Conservation (phyloP, 176 grass and related monocot genomes). For the Saccharum spontaneum region DNA sequence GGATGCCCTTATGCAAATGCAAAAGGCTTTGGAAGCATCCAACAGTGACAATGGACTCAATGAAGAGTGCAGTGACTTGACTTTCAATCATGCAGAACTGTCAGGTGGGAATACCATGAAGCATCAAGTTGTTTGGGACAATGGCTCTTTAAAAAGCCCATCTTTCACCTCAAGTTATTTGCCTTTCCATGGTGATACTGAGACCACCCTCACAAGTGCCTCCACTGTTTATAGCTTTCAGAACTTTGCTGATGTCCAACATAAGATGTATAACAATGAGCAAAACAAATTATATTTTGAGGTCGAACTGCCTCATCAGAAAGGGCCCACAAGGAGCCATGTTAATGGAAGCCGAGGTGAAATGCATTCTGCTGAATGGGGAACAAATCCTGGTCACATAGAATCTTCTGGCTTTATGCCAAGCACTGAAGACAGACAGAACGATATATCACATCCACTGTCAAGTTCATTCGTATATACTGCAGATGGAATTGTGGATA, state of each 20-base stretch:
- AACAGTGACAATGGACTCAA: slow-evolving; percentile 46
- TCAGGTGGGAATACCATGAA: slow-evolving; percentile 45
- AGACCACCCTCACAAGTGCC: slow-evolving; percentile 37
- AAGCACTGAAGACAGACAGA: slow-evolving; percentile 15
- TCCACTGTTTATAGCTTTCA: slow-evolving; percentile 31
- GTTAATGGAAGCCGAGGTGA: slow-evolving; percentile 15
- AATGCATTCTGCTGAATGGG: slow-evolving; percentile 34
- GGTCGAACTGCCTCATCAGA: slow-evolving; percentile 15
- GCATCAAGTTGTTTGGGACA: slow-evolving; percentile 50
- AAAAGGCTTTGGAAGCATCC: slow-evolving; percentile 40
- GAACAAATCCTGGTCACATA: slow-evolving; percentile 11
- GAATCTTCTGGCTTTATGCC: slow-evolving; percentile 36
- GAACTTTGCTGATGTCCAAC: slow-evolving; percentile 24
- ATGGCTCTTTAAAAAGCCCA: slow-evolving; percentile 49
- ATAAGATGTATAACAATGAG: slow-evolving; percentile 34
- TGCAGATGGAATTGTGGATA: slow-evolving; percentile 35
- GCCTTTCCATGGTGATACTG: slow-evolving; percentile 46
- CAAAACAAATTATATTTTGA: slow-evolving; percentile 38
- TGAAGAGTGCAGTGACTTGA: slow-evolving; percentile 61
- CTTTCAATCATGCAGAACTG: slow-evolving; percentile 49
- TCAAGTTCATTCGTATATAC: slow-evolving; percentile 39
- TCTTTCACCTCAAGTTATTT: slow-evolving; percentile 57
- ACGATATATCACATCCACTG: slow-evolving; percentile 15
- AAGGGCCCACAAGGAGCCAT: slow-evolving; percentile 28
- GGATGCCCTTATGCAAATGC: slow-evolving; percentile 60